Evolutionary conservation across 257 asterid species (phyloP), one percentile per base, ranked within the genome.

Genomic region (Solanum chaucha): DNA sequence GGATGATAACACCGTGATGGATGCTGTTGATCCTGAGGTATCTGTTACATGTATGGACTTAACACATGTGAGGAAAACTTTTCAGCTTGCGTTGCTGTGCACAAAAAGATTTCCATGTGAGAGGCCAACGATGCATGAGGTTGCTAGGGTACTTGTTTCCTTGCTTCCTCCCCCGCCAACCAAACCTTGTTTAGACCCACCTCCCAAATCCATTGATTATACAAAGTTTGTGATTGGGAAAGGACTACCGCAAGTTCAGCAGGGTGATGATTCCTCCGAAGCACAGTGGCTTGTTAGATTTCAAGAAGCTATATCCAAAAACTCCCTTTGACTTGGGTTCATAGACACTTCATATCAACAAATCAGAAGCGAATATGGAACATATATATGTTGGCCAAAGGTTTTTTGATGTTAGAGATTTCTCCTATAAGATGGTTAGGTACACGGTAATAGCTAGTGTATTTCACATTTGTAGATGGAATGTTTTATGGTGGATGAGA

Each of bases 71-170:
- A 92, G 92, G 74, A 97, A 97, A 90, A 92, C 96, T 8, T 95
- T 96, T 51, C 99, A 97, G 86, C 95, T 97, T 51, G 99, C 99
- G 0, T 86, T 97, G 91, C 93, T 97, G 36, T 97, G 99, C 93
- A 95, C 99, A 2, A 97, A 91, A 86, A 91, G 88, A 1, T 88
- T 88, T 36, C 98, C 98, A 2, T 90, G 92, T 0, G 98, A 96
- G 90, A 91, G 99, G 71, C 99, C 99, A 17, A 93, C 98, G 0
- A 97, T 97, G 99, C 97, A 95, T 5, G 98, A 97, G 86, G 98
- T 97, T 67, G 90, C 97, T 0, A 90, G 93, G 88, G 98, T 97
- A 6, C 97, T 97, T 4, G 36, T 91, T 26, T 96, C 99, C 0
- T 70, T 97, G 88, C 92, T 93, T 84, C 97, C 96, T 1, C 92